A percentile compares a stretch with the other conserved stretches of the same genome.
These are phyloP conservation scores for Leishmania mexicana DNA, from an alignment of 208 protist species.

Conservation along the genomic window DNA sequence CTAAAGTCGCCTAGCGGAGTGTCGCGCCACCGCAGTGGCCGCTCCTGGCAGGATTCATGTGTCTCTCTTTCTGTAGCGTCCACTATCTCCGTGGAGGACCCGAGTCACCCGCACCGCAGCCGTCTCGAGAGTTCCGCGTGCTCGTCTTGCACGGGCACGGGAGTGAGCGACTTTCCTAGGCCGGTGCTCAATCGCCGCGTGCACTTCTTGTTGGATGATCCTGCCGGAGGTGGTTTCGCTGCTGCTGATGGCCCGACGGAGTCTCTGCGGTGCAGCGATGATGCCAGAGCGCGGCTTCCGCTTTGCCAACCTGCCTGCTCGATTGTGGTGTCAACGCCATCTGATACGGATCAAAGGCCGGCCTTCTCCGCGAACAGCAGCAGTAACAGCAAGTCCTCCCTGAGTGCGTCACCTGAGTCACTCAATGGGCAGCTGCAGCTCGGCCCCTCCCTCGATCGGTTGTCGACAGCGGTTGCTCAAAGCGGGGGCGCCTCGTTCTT, in stretches of 20 bases:
- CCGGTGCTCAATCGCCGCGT: background rate
- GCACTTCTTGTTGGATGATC: slow-evolving; percentile 5
- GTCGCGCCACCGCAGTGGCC: background rate
- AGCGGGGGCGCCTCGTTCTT: slow-evolving; percentile 5
- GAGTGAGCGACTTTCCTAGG: background rate
- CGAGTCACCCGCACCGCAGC: background rate
- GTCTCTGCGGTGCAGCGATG: background rate
- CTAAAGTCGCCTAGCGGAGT: too few species aligned
- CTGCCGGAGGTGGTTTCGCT: background rate
- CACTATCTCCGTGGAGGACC: background rate
- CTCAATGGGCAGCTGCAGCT: background rate
- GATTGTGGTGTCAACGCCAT: background rate
- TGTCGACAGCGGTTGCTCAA: background rate
- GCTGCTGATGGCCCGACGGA: background rate
- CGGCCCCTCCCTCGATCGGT: background rate
- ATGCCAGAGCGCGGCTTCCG: background rate
- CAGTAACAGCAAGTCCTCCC: background rate
- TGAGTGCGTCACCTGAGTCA: background rate
- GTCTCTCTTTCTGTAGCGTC: background rate
- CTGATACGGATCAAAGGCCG: background rate
- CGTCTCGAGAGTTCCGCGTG: background rate
- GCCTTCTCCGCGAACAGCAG: background rate
- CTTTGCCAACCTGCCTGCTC: background rate
- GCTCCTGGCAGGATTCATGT: background rate
- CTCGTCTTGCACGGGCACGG: background rate